These are phyloP conservation scores for Naganishia vaughanmartiniae DNA, from an alignment of 768 basidiomycete genomes.

Conservation along the genomic window DNA sequence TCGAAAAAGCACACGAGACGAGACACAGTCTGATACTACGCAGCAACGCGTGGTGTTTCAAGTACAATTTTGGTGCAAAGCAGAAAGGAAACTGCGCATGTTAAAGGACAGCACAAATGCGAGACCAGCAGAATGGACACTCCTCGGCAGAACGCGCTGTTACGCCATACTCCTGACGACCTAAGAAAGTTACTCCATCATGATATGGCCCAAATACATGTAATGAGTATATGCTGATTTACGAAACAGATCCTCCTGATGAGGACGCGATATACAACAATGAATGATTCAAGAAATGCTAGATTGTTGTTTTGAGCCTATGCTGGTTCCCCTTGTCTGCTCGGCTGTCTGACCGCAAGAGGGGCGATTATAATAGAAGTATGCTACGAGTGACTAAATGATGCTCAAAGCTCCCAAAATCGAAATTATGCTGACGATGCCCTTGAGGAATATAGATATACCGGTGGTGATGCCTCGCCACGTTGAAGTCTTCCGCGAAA, in stretches of 20 bases:
- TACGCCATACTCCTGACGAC: too few relatives aligned
- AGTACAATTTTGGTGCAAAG: too few relatives aligned
- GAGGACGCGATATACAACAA: background rate
- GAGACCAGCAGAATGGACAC: too few relatives aligned
- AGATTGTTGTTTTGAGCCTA: background rate
- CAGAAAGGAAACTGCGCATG: too few relatives aligned
- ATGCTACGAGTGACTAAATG: background rate
- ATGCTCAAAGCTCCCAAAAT: background rate
- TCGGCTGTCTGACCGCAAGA: background rate
- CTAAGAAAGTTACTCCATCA: background rate
- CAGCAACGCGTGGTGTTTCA: too few relatives aligned
- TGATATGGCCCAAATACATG: background rate
- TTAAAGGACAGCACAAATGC: too few relatives aligned
- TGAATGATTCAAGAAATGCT: background rate
- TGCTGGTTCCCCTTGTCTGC: too few relatives aligned
- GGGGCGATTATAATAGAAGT: background rate
- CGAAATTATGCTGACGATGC: background rate
- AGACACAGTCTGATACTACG: too few relatives aligned
- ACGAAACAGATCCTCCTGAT: background rate
- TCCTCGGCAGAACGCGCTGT: too few relatives aligned
- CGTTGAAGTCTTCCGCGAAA: background rate
- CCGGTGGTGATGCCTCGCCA: background rate
- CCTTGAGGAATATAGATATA: background rate
- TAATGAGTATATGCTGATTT: background rate
- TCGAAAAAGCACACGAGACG: too few relatives aligned